phyloP scores from a whole-genome alignment of 441 rosid genomes.

The Arabidopsis hybrid region DNA sequence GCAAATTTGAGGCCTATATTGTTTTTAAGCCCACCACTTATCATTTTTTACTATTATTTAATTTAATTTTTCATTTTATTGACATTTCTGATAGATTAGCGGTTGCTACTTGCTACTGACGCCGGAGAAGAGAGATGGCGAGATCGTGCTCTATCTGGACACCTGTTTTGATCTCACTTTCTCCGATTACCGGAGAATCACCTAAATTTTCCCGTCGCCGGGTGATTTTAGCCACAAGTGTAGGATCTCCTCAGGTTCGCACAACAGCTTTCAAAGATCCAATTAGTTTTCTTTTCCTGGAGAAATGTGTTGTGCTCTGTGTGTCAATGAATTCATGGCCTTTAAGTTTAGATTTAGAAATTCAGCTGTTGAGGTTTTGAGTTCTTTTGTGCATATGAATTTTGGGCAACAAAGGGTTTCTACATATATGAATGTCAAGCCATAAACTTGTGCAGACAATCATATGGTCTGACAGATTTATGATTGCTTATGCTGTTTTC shows the following conservation, averaged over 20 bases:
- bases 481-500: slow-evolving; percentile 5
- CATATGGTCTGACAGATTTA: neutral
- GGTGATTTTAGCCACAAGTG: slow-evolving; percentile 38
- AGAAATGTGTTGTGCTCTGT: neutral
- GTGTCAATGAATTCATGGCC: slow-evolving; percentile 9
- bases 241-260: slow-evolving; percentile 40
- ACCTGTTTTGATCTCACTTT: slow-evolving; percentile 28
- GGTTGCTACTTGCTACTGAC: neutral
- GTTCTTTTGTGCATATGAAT: neutral
- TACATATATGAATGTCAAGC: neutral
- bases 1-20: slow-evolving; percentile 9
- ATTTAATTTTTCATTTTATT: neutral
- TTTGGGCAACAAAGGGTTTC: neutral
- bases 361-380: slow-evolving; percentile 2
- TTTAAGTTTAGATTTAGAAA: slow-evolving; percentile 9
- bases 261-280: slow-evolving; percentile 10
- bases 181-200: slow-evolving; percentile 35
- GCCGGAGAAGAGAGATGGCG: slow-evolving; percentile 42
- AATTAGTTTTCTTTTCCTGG: slow-evolving; percentile 1
- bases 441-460: neutral
- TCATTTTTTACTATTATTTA: too few species aligned
- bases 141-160: slow-evolving; percentile 35
- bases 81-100: slow-evolving; percentile 6
- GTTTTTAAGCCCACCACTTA: neutral
- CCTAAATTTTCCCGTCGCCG: slow-evolving; percentile 29